phyloP scores from a whole-genome alignment of 352 stramenopile genomes.

The Globisporangium echinulatum region DNA sequence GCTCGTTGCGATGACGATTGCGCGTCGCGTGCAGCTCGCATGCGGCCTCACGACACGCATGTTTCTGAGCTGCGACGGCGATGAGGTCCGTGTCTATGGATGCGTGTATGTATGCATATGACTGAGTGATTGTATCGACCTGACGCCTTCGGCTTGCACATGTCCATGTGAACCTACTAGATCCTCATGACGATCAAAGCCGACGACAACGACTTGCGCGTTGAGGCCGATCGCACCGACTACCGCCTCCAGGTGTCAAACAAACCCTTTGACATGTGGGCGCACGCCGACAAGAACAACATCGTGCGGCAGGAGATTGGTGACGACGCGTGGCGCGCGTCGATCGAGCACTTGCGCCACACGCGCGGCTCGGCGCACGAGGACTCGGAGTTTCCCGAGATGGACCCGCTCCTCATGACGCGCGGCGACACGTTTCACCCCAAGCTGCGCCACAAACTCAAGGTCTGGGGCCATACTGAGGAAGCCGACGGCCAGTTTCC shows the following conservation, averaged over 20 bases:
- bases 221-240: constrained; percentile 65
- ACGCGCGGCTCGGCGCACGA: constrained; percentile 32
- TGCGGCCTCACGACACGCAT: constrained; percentile 75
- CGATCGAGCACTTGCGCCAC: constrained; percentile 51
- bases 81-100: constrained; percentile 23
- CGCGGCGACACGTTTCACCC: constrained; percentile 61
- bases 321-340: constrained; percentile 35
- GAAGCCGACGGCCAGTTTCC: constrained; percentile 59
- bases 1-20: constrained; percentile 52
- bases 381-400: constrained; percentile 43
- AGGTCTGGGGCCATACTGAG: constrained; percentile 72
- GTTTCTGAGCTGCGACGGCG: constrained; percentile 65
- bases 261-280: constrained; percentile 46
- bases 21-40: constrained; percentile 63
- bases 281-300: constrained; percentile 53
- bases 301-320: constrained; percentile 45
- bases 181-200: constrained; percentile 82
- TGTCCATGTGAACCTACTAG: constrained; percentile 3
- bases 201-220: constrained; percentile 64
- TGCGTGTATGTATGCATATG: not conserved
- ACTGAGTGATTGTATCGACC: too few relatives aligned
- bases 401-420: constrained; percentile 66
- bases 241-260: constrained; percentile 75
- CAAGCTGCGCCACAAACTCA: constrained; percentile 38
- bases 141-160: too few relatives aligned